Conservation (phyloP, 306 rosid species). For the Senna tora region DNA sequence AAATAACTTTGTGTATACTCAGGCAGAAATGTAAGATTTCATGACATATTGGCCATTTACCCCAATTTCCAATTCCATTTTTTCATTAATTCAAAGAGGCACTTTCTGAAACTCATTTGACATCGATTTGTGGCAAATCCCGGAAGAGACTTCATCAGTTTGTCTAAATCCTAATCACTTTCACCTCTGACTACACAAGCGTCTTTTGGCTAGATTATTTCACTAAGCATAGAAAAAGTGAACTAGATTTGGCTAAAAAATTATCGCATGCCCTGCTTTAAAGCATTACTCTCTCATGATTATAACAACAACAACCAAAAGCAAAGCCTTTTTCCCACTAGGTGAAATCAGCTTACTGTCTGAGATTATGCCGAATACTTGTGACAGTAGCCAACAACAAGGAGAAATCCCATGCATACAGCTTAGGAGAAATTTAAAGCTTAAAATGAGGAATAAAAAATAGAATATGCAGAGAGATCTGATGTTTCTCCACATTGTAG, state of each 20-base stretch:
- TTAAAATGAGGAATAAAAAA: background rate
- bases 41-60: background rate
- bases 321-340: no score
- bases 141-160: background rate
- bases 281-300: background rate
- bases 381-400: background rate
- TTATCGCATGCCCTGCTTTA: background rate
- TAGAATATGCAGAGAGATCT: slow-evolving; percentile 10
- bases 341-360: no score
- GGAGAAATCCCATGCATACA: background rate
- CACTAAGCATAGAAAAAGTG: background rate
- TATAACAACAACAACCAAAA: background rate
- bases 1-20: background rate
- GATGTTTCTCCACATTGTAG: slow-evolving; percentile 24
- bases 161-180: background rate
- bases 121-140: background rate
- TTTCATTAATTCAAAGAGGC: background rate
- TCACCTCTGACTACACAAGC: background rate
- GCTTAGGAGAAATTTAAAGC: background rate
- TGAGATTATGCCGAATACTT: background rate
- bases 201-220: background rate
- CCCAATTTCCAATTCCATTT: background rate
- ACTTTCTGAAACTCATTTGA: background rate
- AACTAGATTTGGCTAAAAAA: background rate
- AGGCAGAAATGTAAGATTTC: background rate